Base-by-base conservation (phyloP, 306 rosid genomes). In the Vicia sativa region DNA sequence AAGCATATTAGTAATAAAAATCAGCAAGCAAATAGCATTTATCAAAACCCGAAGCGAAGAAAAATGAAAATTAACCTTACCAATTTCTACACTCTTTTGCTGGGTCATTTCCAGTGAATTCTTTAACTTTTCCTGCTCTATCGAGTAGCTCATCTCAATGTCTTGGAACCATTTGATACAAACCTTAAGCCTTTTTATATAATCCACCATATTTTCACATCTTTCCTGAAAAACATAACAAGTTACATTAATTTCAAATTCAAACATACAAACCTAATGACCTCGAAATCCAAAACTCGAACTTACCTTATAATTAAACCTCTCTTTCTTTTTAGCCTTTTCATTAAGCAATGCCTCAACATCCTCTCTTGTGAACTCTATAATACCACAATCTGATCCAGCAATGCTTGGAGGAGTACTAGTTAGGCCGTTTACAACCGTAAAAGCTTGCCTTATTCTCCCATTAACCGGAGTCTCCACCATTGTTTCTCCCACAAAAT, bases 131-230 rank as follows among this genome's bases (percentile, higher is more conserved):
- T 88, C 91, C 41, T 87, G 97, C 89, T 88, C 96, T 1, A 88
- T 63, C 5, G 91, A 78, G 82, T 88, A 93, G 82, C 84, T 79
- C 45, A 73, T 81, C 70, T 93, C 99, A 19, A 90, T 83, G 77
- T 93, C 99, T 90, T 93, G 99, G 74, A 93, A 88, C 97, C 97
- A 93, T 78, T 73, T 93, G 62, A 90, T 79, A 78, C 97, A 91
- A 70, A 89, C 79, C 77, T 88, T 93, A 58, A 93, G 92, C 95
- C 91, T 88, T 75, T 68, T 93, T 62, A 93, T 87, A 73, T 93
- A 93, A 45, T 93, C 96, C 61, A 85, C 77, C 90, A 90, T 82
- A 49, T 80, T 81, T 63, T 93, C 99, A 78, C 99, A 93, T 85
- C 90, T 88, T 82, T 93, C 99, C 99, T 90, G 68, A 15, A 83